phyloP scores from a whole-genome alignment of 345 rosid species.

The Populus davidiana region DNA sequence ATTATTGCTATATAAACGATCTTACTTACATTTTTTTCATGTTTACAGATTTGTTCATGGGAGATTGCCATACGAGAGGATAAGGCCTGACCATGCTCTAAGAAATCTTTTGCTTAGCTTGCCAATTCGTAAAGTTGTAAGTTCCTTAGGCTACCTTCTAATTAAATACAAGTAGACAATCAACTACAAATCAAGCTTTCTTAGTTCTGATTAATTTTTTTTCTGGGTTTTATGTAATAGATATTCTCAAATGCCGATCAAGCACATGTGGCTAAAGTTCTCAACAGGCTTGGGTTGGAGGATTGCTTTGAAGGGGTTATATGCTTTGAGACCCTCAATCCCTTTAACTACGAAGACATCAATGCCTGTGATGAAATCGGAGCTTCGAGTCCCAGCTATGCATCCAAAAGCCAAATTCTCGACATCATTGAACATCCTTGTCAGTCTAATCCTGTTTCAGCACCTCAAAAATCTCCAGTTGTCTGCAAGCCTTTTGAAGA shows the following conservation, averaged over 20 bases:
- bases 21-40: not conserved
- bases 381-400: not conserved
- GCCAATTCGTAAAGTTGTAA: conserved; percentile 25
- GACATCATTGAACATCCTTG: not conserved
- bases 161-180: not conserved
- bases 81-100: conserved; percentile 23
- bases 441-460: not conserved
- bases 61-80: conserved; percentile 20
- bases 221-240: conserved; percentile 22
- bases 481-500: conserved; percentile 24
- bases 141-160: not conserved
- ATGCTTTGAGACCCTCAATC: conserved; percentile 82
- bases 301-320: conserved; percentile 80
- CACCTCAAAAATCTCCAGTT: conserved; percentile 8
- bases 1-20: not conserved
- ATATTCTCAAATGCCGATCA: conserved; percentile 78
- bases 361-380: not conserved
- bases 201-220: not conserved
- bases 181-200: not conserved
- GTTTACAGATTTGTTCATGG: conserved; percentile 23
- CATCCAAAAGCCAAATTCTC: not conserved
- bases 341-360: not conserved
- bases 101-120: conserved; percentile 19
- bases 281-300: conserved; percentile 54
- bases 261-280: conserved; percentile 48